Conservation (phyloP, 2,329 filamentous ascomycete genomes). For the Falciphora oryzae region DNA sequence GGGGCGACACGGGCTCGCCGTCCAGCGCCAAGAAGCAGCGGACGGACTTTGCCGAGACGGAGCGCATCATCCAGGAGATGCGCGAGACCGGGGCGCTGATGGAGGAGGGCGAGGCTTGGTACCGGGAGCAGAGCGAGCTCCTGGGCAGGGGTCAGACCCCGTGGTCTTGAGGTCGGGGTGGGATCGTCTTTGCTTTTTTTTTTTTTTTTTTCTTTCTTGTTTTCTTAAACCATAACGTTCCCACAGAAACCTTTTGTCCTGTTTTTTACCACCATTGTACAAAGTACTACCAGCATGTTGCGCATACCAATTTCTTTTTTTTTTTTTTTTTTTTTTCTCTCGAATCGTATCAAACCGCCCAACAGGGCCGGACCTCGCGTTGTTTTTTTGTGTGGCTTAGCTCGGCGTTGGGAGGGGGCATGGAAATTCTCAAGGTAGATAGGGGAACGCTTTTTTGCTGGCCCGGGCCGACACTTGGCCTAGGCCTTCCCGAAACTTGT, state of each 20-base stretch:
- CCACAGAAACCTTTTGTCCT: too few relatives aligned
- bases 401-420: neutral
- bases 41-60: conserved; percentile 13
- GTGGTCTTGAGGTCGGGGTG: neutral
- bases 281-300: neutral
- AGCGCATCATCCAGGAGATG: conserved; percentile 37
- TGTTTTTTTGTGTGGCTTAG: neutral
- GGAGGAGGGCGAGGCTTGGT: conserved; percentile 42
- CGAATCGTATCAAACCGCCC: too few relatives aligned
- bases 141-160: conserved; percentile 20
- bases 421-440: neutral
- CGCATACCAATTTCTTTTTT: neutral
- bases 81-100: conserved; percentile 37
- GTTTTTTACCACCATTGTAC: neutral
- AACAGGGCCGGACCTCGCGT: too few relatives aligned
- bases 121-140: conserved; percentile 37
- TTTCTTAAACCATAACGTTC: neutral
- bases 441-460: neutral
- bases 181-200: neutral
- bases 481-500: neutral
- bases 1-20: conserved; percentile 11
- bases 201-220: neutral
- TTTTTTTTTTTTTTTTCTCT: neutral
- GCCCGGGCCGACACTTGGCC: neutral
- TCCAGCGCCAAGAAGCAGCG: conserved; percentile 23